Base-by-base conservation (phyloP, 768 basidiomycete genomes). In the Multifurca ochricompacta region DNA sequence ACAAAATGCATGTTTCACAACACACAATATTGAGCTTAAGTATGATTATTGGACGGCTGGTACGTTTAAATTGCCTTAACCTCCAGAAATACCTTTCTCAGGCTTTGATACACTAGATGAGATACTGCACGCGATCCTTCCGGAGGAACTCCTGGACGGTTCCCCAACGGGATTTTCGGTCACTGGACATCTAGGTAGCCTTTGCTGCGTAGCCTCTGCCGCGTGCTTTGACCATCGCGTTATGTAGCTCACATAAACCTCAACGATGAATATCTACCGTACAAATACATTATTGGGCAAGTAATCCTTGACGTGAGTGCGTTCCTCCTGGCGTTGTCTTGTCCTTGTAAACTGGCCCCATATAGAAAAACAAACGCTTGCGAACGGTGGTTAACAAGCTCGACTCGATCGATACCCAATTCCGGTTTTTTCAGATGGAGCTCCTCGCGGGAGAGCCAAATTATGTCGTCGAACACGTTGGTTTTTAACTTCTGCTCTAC, bases 371-470 rank as follows among this genome's bases (percentile, higher is more conserved):
- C 66, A 77, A 77, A 19, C 71, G 71, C 21, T 74, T 95, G 36
- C 77, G 77, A 62, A 98, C 95, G 0, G 92, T 98, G 2, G 93
- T 99, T 36, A 97, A 99, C 73, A 99, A 98, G 69, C 71, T 96
- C 32, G 81, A 94, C 60, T 81, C 70, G 35, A 97, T 97, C 50
- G 82, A 92, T 64, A 81, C 75, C 25, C 75, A 85, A 66, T 99
- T 93, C 67, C 83, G 96, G 18, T 86, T 93, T 60, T 99, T 99
- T 68, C 77, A 87, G 62, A 98, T 99, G 96, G 96, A 99, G 63
- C 74, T 98, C 6, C 74, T 99, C 36, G 96, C 95, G 0, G 96
- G 96, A 1, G 87, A 94, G 54, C 78, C 83, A 1, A 77, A 96
- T 63, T 92, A 84, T 66, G 62, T 92, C 21, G 93, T 97, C 5